Percentiles rank a stretch among this genome's conserved stretches.
phyloP scores from a whole-genome alignment of 805 yeast species.

The Citeromyces nyonsensis region DNA sequence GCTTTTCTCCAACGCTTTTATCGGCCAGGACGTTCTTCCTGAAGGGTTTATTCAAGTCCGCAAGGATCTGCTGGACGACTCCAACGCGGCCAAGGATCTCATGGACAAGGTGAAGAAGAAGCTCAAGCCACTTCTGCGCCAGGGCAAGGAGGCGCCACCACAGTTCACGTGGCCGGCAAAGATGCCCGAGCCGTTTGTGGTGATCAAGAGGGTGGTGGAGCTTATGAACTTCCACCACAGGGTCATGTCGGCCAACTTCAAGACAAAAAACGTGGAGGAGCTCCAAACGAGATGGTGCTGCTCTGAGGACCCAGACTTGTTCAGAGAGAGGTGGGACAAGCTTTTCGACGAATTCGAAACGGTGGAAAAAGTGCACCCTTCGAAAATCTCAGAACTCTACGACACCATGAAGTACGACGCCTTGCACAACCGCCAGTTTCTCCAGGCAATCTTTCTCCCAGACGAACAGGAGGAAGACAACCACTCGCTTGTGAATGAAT shows the following conservation, averaged over 20 bases:
- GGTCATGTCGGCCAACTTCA: constrained; percentile 72
- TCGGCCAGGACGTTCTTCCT: constrained; percentile 56
- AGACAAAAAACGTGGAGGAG: constrained; percentile 41
- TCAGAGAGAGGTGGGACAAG: constrained; percentile 95
- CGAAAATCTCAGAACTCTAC: constrained; percentile 88
- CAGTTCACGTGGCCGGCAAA: constrained; percentile 98
- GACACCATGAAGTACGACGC: constrained; percentile 99
- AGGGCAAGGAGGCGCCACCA: constrained; percentile 93
- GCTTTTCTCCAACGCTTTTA: constrained; percentile 59
- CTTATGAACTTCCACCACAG: constrained; percentile 83
- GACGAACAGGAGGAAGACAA: constrained; percentile 27
- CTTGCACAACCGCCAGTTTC: constrained; percentile 79
- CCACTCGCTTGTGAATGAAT: constrained; percentile 45
- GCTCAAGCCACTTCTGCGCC: constrained; percentile 82
- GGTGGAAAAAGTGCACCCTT: constrained; percentile 94
- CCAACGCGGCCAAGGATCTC: constrained; percentile 93
- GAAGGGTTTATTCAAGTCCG: constrained; percentile 70
- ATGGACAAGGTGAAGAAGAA: constrained; percentile 98
- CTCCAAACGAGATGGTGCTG: constrained; percentile 90
- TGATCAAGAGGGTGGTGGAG: constrained; percentile 86
- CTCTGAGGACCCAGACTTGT: constrained; percentile 82
- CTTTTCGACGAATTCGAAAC: constrained; percentile 81
- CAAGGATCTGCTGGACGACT: constrained; percentile 86
- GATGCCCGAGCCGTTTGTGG: constrained; percentile 94
- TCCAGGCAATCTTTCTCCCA: constrained; percentile 70